Base-by-base conservation (phyloP, 2,329 filamentous ascomycete species). In the Exophiala dermatitidis region DNA sequence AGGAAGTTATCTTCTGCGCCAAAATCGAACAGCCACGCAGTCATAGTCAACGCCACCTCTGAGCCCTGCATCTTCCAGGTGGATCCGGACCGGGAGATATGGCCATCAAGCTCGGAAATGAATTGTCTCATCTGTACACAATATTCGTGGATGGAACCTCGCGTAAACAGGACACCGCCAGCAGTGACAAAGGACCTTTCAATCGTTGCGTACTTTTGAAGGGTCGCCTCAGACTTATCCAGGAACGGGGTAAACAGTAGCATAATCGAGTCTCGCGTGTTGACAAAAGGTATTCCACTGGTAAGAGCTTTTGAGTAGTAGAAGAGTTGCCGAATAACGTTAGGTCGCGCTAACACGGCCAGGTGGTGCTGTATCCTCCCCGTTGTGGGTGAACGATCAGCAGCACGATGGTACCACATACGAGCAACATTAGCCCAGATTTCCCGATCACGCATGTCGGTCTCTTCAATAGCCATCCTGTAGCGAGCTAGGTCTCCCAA, bases 381-480 rank as follows among this genome's bases (percentile, higher is more conserved):
- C 0, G 86, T 83, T 0, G 78, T 79, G 0, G 90, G 88, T 0
- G 82, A 81, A 30, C 83, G 84, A 60, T 95, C 86, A 0, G 87
- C 86, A 0, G 88, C 88, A 61, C 86, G 86, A 2, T 80, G 83
- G 60, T 94, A 96, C 93, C 91, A 97, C 40, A 85, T 83, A 0
- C 84, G 75, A 0, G 86, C 86, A 0, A 95, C 87, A 0, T 79
- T 78, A 0, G 86, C 87, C 91, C 91, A 97, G 0, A 83, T 80
- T 46, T 95, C 88, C 0, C 86, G 75, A 51, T 91, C 86, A 1
- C 79, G 71, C 19, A 86, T 76, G 57, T 93, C 85, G 29, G 86
- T 81, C 38, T 95, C 86, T 66, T 96, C 90, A 42, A 96, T 90
- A 0, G 90, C 89, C 90, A 96, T 96, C 2, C 85, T 77, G 63